Evolutionary conservation across 140 eudicot genomes (phyloP).

Genomic region (Oenanthe javanica): DNA sequence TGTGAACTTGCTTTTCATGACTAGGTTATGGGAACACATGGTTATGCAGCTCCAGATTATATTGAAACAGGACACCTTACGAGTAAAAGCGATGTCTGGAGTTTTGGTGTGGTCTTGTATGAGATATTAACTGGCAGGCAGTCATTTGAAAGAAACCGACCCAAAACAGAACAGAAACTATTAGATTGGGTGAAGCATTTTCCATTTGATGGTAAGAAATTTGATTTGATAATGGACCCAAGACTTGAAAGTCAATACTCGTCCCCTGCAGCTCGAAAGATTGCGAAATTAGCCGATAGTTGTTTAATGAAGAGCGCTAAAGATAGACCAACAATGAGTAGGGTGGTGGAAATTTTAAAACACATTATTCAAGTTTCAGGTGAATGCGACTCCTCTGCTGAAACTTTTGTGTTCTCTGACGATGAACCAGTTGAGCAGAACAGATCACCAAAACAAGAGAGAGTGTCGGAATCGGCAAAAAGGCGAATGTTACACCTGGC

Average conservation of each 20-base stretch:
- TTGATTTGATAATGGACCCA: constrained; percentile 55
- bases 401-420: constrained; percentile 20
- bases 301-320: constrained; percentile 51
- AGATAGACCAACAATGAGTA: constrained; percentile 79
- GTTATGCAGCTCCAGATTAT: constrained; percentile 90
- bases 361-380: constrained; percentile 36
- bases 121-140: constrained; percentile 76
- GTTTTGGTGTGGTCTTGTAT: constrained; percentile 74
- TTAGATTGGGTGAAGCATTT: constrained; percentile 66
- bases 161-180: constrained; percentile 51
- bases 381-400: constrained; percentile 39
- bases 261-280: constrained; percentile 44
- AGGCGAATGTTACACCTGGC: constrained; percentile 80
- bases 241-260: constrained; percentile 58
- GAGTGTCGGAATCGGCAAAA: constrained; percentile 54
- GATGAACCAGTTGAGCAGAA: constrained; percentile 32
- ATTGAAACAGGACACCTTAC: constrained; percentile 84
- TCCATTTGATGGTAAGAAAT: constrained; percentile 48
- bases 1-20: neutral
- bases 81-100: constrained; percentile 79
- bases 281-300: constrained; percentile 66
- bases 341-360: constrained; percentile 60
- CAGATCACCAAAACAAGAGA: constrained; percentile 20
- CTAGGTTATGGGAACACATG: constrained; percentile 86
- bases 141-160: constrained; percentile 55